Evolutionary conservation across 129 eudicot genomes (phyloP), one percentile per base, ranked within the genome.

Genomic region (Chrysanthemum lavandulifolium): DNA sequence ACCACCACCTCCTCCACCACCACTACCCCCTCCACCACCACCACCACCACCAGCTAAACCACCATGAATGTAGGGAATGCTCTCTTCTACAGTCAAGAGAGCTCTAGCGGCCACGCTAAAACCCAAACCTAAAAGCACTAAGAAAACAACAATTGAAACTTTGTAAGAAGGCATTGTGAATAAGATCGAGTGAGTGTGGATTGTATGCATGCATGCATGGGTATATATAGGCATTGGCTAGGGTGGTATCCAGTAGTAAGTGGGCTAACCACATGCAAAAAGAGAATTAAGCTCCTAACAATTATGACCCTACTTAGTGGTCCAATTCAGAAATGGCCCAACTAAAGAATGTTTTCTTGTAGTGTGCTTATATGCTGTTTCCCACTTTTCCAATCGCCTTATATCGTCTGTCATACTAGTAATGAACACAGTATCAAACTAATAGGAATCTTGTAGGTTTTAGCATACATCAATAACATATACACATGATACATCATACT

Each of bases 1-100:
- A 36, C 79, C 84, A 56, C 85, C 89, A 9, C 82, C 85, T 1
- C 78, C 84, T 1, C 78, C 84, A 53, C 88, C 93, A 61, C 76
- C 83, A 1, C 90, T 90, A 54, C 76, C 63, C 33, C 21, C 80
- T 1, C 80, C 74, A 15, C 87, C 96, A 23, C 87, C 89, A 16
- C 78, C 86, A 52, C 81, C 82, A 0, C 79, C 86, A 2, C 69
- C 83, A 6, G n/a, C 65, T 21, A 65, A 25, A 79, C 56, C 78
- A 27, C 81, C 86, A 53, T 75, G 79, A 40, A 18, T 51, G 50
- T 80, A 80, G 45, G 73, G 69, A 67, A 27, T 76, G 8, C 58
- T 29, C 73, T 78, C 82, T 65, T 78, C 82, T n/a, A 23, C 36
- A 21, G 52, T 79, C 57, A 85, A 82, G 52, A 85, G 85, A 50